Evolutionary conservation across 768 basidiomycete genomes (phyloP).

Genomic region (Lactifluus hygrophoroides): DNA sequence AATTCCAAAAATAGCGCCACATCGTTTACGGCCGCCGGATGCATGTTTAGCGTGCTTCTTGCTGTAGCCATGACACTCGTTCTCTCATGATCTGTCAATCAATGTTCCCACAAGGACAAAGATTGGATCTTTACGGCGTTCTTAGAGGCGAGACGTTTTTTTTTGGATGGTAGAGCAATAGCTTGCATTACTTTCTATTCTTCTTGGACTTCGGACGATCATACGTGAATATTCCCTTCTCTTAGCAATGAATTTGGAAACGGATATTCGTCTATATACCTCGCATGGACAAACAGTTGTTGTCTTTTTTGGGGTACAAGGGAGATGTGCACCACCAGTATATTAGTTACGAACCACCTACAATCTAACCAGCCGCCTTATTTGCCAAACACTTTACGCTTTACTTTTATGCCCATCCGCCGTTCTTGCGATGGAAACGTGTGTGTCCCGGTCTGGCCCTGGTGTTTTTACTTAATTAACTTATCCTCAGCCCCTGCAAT

Average conservation of each 20-base stretch:
- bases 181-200: not conserved
- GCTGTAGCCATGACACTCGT: not conserved
- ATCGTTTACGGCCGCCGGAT: not conserved
- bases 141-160: not conserved
- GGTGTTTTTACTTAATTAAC: no score
- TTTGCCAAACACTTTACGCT: not conserved
- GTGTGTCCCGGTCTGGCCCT: not conserved
- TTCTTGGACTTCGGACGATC: not conserved
- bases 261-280: not conserved
- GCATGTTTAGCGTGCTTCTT: not conserved
- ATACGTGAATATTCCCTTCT: not conserved
- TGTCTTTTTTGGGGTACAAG: not conserved
- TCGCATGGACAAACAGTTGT: not conserved
- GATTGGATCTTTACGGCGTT: not conserved
- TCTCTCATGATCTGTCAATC: not conserved
- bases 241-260: not conserved
- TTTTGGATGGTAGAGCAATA: not conserved
- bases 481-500: no score
- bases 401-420: not conserved
- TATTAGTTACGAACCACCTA: not conserved
- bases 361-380: not conserved
- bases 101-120: not conserved
- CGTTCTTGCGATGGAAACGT: not conserved
- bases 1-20: not conserved
- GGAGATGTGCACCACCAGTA: not conserved